phyloP scores from a whole-genome alignment of 495 filamentous ascomycete genomes.

The Hypoxylon cercidicola region DNA sequence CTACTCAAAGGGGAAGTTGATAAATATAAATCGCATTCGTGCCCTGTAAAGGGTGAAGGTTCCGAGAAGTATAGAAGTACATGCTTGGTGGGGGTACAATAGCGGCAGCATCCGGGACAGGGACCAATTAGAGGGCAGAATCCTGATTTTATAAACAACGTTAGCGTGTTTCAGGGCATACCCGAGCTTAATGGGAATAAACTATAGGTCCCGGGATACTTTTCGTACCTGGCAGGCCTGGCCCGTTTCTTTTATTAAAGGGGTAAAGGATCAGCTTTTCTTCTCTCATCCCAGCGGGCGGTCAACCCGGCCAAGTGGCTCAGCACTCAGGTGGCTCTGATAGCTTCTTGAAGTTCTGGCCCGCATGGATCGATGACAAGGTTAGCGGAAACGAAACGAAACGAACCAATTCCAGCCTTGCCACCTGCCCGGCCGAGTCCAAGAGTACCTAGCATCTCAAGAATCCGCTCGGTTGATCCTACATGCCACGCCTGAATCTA shows the following conservation, averaged over 20 bases:
- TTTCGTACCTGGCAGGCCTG: constrained; percentile 7
- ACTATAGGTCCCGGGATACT: constrained; percentile 8
- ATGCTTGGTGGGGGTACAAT: constrained; percentile 11
- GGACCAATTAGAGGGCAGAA: constrained; percentile 22
- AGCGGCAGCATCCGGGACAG: constrained; percentile 23
- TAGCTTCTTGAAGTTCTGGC: constrained; percentile 5
- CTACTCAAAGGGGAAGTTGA: background rate
- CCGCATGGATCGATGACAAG: constrained; percentile 25
- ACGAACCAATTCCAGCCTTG: constrained; percentile 23
- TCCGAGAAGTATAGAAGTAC: constrained; percentile 1
- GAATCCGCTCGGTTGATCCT: constrained; percentile 2
- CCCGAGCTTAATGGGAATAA: constrained; percentile 22
- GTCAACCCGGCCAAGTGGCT: background rate
- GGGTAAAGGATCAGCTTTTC: constrained; percentile 33
- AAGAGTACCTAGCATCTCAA: no score
- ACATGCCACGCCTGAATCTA: background rate
- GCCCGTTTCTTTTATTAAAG: constrained; percentile 29
- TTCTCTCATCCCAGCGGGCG: constrained; percentile 9
- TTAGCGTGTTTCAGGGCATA: constrained; percentile 35
- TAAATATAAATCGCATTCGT: background rate
- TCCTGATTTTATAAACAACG: constrained; percentile 8
- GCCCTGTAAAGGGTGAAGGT: background rate
- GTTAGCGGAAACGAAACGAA: constrained; percentile 29
- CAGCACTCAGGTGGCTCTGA: no score
- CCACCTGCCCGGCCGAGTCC: background rate